A percentile compares a stretch with the other conserved stretches of the same genome.
Conservation (phyloP, 225 moss, liverwort and hornwort species). For the Pseudoscleropodium purum region DNA sequence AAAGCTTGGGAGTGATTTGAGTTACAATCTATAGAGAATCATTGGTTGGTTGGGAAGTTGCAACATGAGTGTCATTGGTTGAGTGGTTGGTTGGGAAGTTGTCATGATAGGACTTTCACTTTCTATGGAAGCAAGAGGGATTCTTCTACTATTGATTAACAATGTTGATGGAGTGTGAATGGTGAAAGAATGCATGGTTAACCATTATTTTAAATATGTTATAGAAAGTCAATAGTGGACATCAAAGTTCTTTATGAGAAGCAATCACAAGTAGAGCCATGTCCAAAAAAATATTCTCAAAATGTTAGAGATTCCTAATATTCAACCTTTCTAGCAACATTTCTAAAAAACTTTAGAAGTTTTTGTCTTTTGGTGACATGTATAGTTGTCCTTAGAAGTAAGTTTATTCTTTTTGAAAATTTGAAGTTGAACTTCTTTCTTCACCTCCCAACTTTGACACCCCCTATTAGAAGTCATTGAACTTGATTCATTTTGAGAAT, state of each 20-base stretch:
- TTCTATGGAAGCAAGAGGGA: too few relatives aligned
- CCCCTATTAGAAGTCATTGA: not conserved
- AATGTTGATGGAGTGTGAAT: not conserved
- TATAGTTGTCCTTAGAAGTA: rapidly evolving
- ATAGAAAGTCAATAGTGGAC: rapidly evolving
- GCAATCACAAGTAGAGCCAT: rapidly evolving
- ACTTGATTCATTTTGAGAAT: not conserved
- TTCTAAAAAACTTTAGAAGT: not conserved
- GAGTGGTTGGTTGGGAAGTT: too few relatives aligned
- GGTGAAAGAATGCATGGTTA: not conserved
- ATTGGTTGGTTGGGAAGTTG: too few relatives aligned
- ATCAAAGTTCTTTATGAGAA: not conserved
- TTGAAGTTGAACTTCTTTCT: not conserved
- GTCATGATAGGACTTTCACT: too few relatives aligned
- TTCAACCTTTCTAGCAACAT: not conserved
- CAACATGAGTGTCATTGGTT: too few relatives aligned
- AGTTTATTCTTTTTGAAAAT: not conserved
- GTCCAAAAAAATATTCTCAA: not conserved
- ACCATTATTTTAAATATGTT: not conserved
- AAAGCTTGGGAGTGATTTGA: too few relatives aligned
- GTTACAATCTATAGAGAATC: too few relatives aligned
- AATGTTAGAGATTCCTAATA: not conserved
- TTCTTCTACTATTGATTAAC: too few relatives aligned
- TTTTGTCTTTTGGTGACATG: rapidly evolving
- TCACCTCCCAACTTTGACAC: rapidly evolving